These are phyloP conservation scores for Curvularia hawaiiensis DNA, from an alignment of 2,329 filamentous ascomycete species.

Conservation along the genomic window DNA sequence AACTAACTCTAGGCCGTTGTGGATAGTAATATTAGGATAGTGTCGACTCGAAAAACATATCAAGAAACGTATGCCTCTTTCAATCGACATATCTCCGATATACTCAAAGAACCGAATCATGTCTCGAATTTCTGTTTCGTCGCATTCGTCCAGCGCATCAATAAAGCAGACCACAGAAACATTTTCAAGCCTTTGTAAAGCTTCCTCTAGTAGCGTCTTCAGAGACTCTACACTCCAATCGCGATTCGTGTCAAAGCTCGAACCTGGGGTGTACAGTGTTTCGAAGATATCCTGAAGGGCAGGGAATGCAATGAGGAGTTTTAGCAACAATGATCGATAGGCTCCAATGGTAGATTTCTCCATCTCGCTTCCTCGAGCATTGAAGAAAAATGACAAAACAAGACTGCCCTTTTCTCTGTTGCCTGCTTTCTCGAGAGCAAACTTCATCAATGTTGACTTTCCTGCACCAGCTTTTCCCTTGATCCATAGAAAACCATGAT, in stretches of 20 bases:
- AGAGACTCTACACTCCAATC: conserved; percentile 22
- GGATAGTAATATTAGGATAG: conserved; percentile 52
- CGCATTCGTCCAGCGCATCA: conserved; percentile 58
- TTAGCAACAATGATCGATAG: conserved; percentile 33
- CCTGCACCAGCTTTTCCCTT: conserved; percentile 45
- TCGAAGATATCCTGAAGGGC: conserved; percentile 14
- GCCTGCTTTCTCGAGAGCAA: conserved; percentile 17
- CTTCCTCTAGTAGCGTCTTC: conserved; percentile 25
- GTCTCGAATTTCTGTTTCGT: conserved; percentile 49
- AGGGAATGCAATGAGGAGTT: conserved; percentile 27
- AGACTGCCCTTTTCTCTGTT: conserved; percentile 13
- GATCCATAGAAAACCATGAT: conserved; percentile 55
- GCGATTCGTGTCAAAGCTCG: conserved; percentile 5
- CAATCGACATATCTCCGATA: conserved; percentile 37
- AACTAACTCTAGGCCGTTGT: conserved; percentile 32
- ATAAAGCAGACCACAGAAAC: conserved; percentile 33
- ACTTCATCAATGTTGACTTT: conserved; percentile 54
- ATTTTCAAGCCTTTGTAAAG: conserved; percentile 17
- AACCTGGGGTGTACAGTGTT: neutral
- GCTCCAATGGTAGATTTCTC: conserved; percentile 32
- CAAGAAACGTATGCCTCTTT: conserved; percentile 23
- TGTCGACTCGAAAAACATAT: conserved; percentile 42
- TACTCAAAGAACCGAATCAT: conserved; percentile 55
- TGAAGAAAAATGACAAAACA: conserved; percentile 35
- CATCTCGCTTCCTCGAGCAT: conserved; percentile 26